Conservation (phyloP, 208 protist species). For the Vickermania spadyakhi region DNA sequence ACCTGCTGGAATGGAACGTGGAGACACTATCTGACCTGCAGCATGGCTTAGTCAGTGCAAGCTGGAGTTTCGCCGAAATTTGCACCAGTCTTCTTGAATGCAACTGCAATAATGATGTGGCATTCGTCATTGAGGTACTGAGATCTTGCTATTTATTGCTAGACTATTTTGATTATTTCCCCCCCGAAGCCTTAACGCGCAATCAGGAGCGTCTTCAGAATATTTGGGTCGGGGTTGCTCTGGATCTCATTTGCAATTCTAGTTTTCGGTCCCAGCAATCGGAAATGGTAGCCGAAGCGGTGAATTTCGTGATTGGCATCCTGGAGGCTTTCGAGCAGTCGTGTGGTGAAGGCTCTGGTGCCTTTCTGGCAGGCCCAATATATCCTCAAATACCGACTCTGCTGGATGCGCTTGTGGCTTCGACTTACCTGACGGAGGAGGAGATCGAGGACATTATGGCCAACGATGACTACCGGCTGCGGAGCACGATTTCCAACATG, state of each 20-base stretch:
- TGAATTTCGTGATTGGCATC: slow-evolving; percentile 48
- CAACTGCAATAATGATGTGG: slow-evolving; percentile 34
- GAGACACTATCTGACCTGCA: slow-evolving; percentile 66
- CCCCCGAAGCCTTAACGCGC: slow-evolving; percentile 12
- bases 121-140: slow-evolving; percentile 47
- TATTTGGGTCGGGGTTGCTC: slow-evolving; percentile 42
- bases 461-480: slow-evolving; percentile 64
- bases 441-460: slow-evolving; percentile 63
- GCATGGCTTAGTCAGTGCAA: slow-evolving; percentile 49
- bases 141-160: slow-evolving; percentile 65
- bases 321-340: slow-evolving; percentile 52
- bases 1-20: slow-evolving; percentile 80
- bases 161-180: slow-evolving; percentile 81
- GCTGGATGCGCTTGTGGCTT: slow-evolving; percentile 38
- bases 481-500: slow-evolving; percentile 45
- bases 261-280: slow-evolving; percentile 17
- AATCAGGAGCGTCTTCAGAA: slow-evolving; percentile 23
- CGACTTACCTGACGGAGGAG: slow-evolving; percentile 57
- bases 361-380: slow-evolving; percentile 35
- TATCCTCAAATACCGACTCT: slow-evolving; percentile 21
- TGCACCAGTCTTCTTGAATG: slow-evolving; percentile 60
- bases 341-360: slow-evolving; percentile 35
- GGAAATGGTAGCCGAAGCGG: slow-evolving; percentile 45
- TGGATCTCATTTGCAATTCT: slow-evolving; percentile 31
- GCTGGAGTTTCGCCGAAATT: slow-evolving; percentile 34